Evolutionary conservation across 768 basidiomycete species (phyloP).

Genomic region (Phlegmacium glaucopus): DNA sequence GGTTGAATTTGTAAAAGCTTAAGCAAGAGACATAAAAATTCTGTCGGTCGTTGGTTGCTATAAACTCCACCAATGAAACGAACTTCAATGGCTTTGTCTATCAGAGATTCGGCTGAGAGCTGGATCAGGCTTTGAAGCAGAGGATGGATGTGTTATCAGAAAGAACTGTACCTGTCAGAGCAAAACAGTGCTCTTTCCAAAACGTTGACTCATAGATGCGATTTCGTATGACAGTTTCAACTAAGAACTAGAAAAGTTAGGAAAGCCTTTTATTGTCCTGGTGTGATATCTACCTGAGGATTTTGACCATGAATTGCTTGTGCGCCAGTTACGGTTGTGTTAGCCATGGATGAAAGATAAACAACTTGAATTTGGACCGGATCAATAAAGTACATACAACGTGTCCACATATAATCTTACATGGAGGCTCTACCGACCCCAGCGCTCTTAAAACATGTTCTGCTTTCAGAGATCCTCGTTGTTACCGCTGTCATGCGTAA

Average conservation of each 20-base stretch:
- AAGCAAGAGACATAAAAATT: slow-evolving; percentile 88
- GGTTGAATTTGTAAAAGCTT: slow-evolving; percentile 97
- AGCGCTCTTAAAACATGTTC: slow-evolving; percentile 69
- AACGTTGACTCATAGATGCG: slow-evolving; percentile 92
- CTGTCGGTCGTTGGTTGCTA: slow-evolving; percentile 91
- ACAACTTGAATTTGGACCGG: background rate
- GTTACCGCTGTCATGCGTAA: slow-evolving; percentile 96
- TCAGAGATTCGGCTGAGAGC: slow-evolving; percentile 78
- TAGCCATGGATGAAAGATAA: slow-evolving; percentile 60
- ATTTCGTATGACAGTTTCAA: slow-evolving; percentile 94
- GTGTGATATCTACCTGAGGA: slow-evolving; percentile 68
- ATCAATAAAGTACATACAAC: slow-evolving; percentile 5
- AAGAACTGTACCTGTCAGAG: slow-evolving; percentile 64
- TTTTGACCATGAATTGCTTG: slow-evolving; percentile 94
- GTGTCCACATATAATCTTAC: slow-evolving; percentile 12
- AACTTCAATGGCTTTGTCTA: slow-evolving; percentile 87
- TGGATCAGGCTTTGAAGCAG: slow-evolving; percentile 1
- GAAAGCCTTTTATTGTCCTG: slow-evolving; percentile 8
- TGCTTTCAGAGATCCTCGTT: slow-evolving; percentile 86
- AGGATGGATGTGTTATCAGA: background rate
- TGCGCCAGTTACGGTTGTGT: slow-evolving; percentile 87
- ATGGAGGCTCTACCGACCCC: slow-evolving; percentile 20
- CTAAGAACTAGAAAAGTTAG: slow-evolving; percentile 62
- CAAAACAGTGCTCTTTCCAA: slow-evolving; percentile 99
- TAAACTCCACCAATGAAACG: slow-evolving; percentile 90